phyloP scores from a whole-genome alignment of 192 early-diverging fungal genomes.

The Glomus cerebriforme region DNA sequence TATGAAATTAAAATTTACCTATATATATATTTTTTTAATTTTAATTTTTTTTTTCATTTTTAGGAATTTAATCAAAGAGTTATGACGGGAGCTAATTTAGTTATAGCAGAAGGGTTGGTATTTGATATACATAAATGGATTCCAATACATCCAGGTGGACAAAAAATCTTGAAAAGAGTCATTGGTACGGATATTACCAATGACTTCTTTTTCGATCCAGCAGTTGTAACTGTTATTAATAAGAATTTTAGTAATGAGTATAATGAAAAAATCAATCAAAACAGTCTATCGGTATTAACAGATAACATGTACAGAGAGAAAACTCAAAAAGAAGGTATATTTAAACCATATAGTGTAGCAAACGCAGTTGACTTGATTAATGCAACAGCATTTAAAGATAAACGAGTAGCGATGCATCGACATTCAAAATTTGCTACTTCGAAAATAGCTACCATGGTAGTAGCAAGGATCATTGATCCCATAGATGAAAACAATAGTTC shows the following conservation, averaged over 20 bases:
- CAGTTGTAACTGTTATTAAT: background rate
- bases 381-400: background rate
- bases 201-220: background rate
- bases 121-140: conserved; percentile 30
- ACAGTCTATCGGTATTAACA: background rate
- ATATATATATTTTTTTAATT: no score
- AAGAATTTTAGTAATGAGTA: background rate
- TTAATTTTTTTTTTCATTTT: background rate
- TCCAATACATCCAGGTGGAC: conserved; percentile 27
- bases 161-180: conserved; percentile 27
- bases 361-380: background rate
- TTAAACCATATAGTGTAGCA: background rate
- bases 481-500: background rate
- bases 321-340: background rate
- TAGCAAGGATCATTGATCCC: background rate
- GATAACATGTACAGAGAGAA: background rate
- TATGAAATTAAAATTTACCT: no score
- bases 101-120: conserved; percentile 23
- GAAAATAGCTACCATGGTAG: conserved; percentile 9
- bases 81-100: conserved; percentile 1
- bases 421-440: conserved; percentile 16
- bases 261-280: background rate
- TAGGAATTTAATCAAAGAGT: background rate
- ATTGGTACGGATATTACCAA: conserved; percentile 21
- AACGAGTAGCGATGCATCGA: background rate